Percentiles rank a stretch among this genome's conserved stretches.
phyloP scores from a whole-genome alignment of 2,329 filamentous ascomycete genomes.

The Pseudogymnoascus sp. region DNA sequence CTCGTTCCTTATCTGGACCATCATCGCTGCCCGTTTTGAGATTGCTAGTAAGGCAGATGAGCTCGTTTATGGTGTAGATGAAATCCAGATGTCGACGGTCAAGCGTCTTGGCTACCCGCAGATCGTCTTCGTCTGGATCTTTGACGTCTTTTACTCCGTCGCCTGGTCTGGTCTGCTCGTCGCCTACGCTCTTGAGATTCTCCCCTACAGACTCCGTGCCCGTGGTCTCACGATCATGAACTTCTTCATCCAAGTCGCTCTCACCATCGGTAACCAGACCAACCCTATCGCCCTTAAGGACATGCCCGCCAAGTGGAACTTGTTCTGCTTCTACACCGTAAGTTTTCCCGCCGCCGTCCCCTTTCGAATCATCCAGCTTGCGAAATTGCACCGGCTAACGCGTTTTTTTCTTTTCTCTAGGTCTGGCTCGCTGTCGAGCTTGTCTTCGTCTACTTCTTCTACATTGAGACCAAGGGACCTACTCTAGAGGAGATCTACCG shows the following conservation, averaged over 20 bases:
- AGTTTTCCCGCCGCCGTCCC: constrained; percentile 25
- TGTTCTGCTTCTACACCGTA: constrained; percentile 56
- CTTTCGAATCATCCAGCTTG: not conserved
- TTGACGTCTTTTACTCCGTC: constrained; percentile 43
- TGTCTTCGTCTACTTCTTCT: constrained; percentile 12
- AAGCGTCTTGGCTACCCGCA: constrained; percentile 34
- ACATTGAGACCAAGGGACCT: constrained; percentile 8
- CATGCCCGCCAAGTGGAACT: constrained; percentile 53
- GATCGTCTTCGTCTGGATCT: constrained; percentile 42
- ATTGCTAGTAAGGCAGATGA: constrained; percentile 26
- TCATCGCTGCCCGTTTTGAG: constrained; percentile 39
- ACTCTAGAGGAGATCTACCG: constrained; percentile 6
- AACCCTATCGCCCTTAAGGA: constrained; percentile 55
- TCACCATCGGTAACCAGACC: constrained; percentile 39
- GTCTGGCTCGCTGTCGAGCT: constrained; percentile 47
- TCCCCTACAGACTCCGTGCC: constrained; percentile 39
- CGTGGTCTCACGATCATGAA: constrained; percentile 52
- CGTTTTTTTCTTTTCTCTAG: constrained; percentile 13
- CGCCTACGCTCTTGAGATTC: constrained; percentile 43
- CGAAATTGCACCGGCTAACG: constrained; percentile 15
- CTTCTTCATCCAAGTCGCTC: constrained; percentile 38
- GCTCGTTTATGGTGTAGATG: no score
- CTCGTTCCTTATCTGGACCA: constrained; percentile 44
- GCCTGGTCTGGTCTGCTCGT: constrained; percentile 50
- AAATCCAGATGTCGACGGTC: no score